Percentiles rank a stretch among this genome's conserved stretches.
These are phyloP conservation scores for Favolaschia claudopus DNA, from an alignment of 768 basidiomycete genomes.

Conservation along the genomic window DNA sequence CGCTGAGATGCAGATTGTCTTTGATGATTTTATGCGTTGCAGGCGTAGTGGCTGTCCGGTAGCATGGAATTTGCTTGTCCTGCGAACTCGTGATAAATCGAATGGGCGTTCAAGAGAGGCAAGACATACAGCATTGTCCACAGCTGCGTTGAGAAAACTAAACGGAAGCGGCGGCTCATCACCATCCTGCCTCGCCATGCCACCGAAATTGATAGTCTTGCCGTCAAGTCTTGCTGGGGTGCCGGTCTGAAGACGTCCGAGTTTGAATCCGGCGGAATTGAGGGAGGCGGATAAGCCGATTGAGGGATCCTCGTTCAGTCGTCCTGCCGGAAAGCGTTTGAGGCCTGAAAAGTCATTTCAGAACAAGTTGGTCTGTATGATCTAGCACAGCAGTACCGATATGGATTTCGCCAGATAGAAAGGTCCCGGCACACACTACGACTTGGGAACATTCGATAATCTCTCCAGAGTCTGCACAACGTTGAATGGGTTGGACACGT, in stretches of 20 bases:
- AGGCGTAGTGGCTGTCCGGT: conserved; percentile 74
- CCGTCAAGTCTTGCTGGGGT: conserved; percentile 84
- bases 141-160: conserved; percentile 72
- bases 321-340: conserved; percentile 80
- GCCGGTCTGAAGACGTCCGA: conserved; percentile 85
- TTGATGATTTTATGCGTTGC: conserved; percentile 78
- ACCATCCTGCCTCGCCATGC: conserved; percentile 69
- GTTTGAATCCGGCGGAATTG: conserved; percentile 75
- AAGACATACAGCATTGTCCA: conserved; percentile 70
- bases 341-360: conserved; percentile 50
- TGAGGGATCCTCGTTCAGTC: conserved; percentile 76
- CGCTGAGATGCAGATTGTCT: conserved; percentile 77
- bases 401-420: conserved; percentile 90
- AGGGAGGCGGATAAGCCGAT: conserved; percentile 81
- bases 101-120: conserved; percentile 9
- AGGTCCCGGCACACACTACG: conserved; percentile 91
- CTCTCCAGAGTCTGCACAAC: conserved; percentile 70
- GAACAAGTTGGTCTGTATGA: neutral
- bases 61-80: conserved; percentile 79
- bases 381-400: conserved; percentile 65
- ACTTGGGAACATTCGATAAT: conserved; percentile 80
- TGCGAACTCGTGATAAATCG: conserved; percentile 37
- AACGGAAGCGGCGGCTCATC: conserved; percentile 75
- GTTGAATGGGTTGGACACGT: neutral
- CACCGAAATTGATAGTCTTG: conserved; percentile 72